Percentiles rank a stretch among this genome's conserved stretches.
These are phyloP conservation scores for Colletotrichum tropicicola DNA, from an alignment of 2,329 filamentous ascomycete species.

Conservation along the genomic window DNA sequence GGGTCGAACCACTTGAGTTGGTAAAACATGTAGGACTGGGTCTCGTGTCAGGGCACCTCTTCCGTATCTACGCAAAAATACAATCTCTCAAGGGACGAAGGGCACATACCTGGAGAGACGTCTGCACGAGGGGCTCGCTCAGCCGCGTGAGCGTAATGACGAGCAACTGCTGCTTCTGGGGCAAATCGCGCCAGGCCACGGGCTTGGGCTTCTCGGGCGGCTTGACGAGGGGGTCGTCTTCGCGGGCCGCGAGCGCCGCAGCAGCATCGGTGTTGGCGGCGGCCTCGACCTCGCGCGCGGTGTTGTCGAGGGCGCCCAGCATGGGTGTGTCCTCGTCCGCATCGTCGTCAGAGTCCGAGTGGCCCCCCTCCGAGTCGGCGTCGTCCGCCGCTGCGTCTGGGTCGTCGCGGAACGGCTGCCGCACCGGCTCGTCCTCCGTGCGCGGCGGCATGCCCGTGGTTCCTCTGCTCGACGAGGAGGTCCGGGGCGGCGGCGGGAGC, in stretches of 20 bases:
- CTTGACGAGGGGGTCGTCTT: not conserved
- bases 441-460: not conserved
- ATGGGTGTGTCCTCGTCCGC: conserved; percentile 6
- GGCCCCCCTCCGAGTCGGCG: conserved; percentile 7
- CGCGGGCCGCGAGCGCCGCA: not conserved
- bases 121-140: conserved; percentile 84
- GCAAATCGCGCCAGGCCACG: conserved; percentile 77
- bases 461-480: too few species aligned
- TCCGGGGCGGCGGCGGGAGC: too few species aligned
- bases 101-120: conserved; percentile 62
- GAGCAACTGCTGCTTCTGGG: conserved; percentile 78
- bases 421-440: conserved; percentile 3
- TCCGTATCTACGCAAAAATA: too few species aligned
- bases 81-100: too few species aligned
- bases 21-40: conserved; percentile 81
- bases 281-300: conserved; percentile 5
- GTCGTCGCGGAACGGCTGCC: not conserved
- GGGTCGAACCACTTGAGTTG: conserved; percentile 81
- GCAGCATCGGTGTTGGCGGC: not conserved
- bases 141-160: conserved; percentile 82
- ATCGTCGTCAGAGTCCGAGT: not conserved
- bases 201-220: conserved; percentile 43
- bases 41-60: not conserved
- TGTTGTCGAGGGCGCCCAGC: not conserved
- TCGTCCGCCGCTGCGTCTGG: conserved; percentile 6